Percentiles rank a stretch among this genome's conserved stretches.
Evolutionary conservation across 139 green algal species (phyloP).

Genomic region (Coccomyxa sp.): DNA sequence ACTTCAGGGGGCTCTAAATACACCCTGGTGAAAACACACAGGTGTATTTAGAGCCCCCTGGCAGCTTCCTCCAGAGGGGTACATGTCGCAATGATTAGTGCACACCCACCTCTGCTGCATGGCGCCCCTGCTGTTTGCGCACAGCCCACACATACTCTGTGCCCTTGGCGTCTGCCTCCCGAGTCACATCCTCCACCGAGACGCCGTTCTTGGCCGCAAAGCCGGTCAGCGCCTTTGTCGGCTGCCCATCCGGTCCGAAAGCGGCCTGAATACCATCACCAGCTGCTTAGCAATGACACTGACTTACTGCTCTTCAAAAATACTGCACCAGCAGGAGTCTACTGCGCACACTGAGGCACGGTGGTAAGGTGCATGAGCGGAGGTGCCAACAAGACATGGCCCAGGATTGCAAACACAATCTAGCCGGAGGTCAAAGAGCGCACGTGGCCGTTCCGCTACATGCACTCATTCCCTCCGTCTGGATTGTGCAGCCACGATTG

Average conservation of each 20-base stretch:
- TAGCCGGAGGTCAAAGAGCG: too few relatives aligned
- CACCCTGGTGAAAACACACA: too few relatives aligned
- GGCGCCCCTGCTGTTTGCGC: background rate
- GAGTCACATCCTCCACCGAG: slow-evolving; percentile 27
- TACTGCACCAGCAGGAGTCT: too few relatives aligned
- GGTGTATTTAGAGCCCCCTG: too few relatives aligned
- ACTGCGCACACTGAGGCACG: too few relatives aligned
- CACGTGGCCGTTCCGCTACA: too few relatives aligned
- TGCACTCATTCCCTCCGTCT: too few relatives aligned
- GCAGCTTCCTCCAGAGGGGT: background rate
- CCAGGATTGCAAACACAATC: too few relatives aligned
- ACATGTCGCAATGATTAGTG: background rate
- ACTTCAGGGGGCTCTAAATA: too few relatives aligned
- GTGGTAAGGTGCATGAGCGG: too few relatives aligned
- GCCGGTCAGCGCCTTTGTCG: slow-evolving; percentile 86
- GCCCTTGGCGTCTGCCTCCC: slow-evolving; percentile 77
- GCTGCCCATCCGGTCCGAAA: slow-evolving; percentile 59
- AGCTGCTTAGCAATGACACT: background rate
- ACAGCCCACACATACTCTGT: slow-evolving; percentile 87
- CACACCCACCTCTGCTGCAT: background rate
- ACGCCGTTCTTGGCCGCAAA: slow-evolving; percentile 93
- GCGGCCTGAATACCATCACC: slow-evolving; percentile 30
- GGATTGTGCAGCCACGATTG: too few relatives aligned
- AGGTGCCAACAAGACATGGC: too few relatives aligned
- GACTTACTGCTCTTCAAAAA: background rate